Percentiles rank a stretch among this genome's conserved stretches.
These are phyloP conservation scores for Carallia pectinifolia DNA, from an alignment of 345 rosid species.

Conservation along the genomic window DNA sequence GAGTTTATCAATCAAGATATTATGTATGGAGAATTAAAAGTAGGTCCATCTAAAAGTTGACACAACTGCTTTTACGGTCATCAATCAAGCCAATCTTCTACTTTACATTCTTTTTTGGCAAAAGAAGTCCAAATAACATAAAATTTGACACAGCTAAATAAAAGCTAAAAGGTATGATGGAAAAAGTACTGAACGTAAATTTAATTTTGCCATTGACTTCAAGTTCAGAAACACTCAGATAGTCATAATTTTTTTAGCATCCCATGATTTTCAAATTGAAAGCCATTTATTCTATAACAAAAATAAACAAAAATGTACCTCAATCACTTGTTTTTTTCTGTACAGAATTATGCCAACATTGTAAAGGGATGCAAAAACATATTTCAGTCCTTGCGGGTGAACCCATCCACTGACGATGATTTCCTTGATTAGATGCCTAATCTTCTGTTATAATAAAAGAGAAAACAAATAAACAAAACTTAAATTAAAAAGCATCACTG, in stretches of 20 bases:
- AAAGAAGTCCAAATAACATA: no score
- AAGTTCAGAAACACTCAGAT: neutral
- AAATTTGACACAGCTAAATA: no score
- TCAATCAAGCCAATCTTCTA: no score
- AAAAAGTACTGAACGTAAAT: no score
- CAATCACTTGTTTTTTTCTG: conserved; percentile 57
- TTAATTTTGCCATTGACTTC: no score
- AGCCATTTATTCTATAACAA: neutral
- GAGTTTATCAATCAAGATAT: no score
- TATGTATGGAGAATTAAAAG: no score
- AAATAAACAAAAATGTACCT: conserved; percentile 44
- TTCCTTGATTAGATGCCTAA: conserved; percentile 41
- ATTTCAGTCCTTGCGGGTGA: conserved; percentile 60
- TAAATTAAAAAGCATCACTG: neutral
- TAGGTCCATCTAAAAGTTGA: no score
- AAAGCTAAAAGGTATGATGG: no score
- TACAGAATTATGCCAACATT: conserved; percentile 62
- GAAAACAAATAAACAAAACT: conserved; percentile 21
- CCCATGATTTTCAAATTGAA: neutral
- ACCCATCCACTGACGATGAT: conserved; percentile 63
- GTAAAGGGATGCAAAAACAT: conserved; percentile 54
- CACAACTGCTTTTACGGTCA: no score
- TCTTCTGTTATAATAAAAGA: conserved; percentile 53
- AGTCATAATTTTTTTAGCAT: neutral
- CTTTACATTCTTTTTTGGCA: no score